These are phyloP conservation scores for Cladobotryum mycophilum DNA, from an alignment of 2,329 filamentous ascomycete genomes.

Conservation along the genomic window DNA sequence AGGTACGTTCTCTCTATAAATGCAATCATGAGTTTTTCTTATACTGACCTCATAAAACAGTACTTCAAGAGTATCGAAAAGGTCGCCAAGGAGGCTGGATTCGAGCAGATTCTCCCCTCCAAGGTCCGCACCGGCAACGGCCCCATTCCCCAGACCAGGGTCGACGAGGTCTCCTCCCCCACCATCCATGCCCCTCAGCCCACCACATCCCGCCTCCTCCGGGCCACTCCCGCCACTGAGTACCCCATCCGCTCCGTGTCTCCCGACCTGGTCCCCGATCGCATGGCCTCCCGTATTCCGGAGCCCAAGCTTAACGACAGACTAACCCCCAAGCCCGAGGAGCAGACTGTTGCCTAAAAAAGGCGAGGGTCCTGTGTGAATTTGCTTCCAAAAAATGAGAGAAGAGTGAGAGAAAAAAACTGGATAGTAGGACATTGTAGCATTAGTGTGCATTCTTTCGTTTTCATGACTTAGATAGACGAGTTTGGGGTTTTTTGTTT, in stretches of 20 bases:
- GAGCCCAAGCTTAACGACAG: constrained; percentile 40
- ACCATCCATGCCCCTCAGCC: constrained; percentile 50
- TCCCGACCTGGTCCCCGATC: constrained; percentile 55
- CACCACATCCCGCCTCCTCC: constrained; percentile 47
- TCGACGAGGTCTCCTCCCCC: constrained; percentile 38
- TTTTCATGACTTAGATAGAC: constrained; percentile 1
- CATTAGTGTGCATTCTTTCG: constrained; percentile 10
- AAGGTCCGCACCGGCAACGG: constrained; percentile 46
- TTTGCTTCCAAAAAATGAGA: background rate
- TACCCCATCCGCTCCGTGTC: constrained; percentile 50
- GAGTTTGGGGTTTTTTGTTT: background rate
- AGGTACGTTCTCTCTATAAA: constrained; percentile 31
- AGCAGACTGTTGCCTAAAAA: constrained; percentile 25
- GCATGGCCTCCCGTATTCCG: constrained; percentile 53
- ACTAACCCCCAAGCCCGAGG: constrained; percentile 44
- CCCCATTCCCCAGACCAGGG: constrained; percentile 31
- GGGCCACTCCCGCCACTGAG: constrained; percentile 49
- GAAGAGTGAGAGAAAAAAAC: background rate
- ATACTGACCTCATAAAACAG: constrained; percentile 24
- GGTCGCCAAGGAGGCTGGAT: constrained; percentile 50
- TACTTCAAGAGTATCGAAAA: constrained; percentile 69
- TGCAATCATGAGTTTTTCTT: background rate
- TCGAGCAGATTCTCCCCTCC: constrained; percentile 50
- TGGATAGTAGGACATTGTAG: constrained; percentile 9
- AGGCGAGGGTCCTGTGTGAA: too few relatives aligned